Evolutionary conservation across 768 basidiomycete genomes (phyloP), one percentile per base, ranked within the genome.

Genomic region (Trametes coccinea): DNA sequence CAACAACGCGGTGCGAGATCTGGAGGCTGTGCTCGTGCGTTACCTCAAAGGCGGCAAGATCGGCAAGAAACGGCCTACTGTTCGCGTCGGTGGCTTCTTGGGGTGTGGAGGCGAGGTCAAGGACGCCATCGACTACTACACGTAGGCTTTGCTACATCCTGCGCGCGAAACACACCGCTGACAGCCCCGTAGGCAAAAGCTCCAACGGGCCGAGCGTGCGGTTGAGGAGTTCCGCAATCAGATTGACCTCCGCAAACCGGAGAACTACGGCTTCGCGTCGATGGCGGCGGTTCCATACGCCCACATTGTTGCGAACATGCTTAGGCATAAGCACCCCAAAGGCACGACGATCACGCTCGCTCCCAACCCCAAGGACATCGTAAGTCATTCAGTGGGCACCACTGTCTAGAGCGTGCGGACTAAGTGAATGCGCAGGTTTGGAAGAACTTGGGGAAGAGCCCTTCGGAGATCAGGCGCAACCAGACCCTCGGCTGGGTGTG

Each of bases 41-140:
- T 98, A 97, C 73, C 82, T 98, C 61, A 95, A 93, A 67, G 87
- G 84, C 7, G 93, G 92, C 2, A 84, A 79, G 68, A 80, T 95
- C 40, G 92, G 83, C 50, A 86, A 85, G 67, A 91, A 89, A 61
- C 79, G 97, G 37, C 97, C 97, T 1, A 90, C 80, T 2, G 86
- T 95, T 64, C 82, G 84, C 14, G 76, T 92, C 13, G 95, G 95
- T 16, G 92, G 88, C 2, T 86, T 82, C 59, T 76, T 92, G 68
- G 92, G 95, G 0, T 83, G 88, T 62, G 95, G 96, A 9, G 95
- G 95, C 0, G 75, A 78, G 54, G 93, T 85, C 75, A 87, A 81
- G 75, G 96, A 98, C 73, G 93, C 95, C 2, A 98, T 98, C 67
- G 92, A 98, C 52, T 92, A 86, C 72, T 94, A 95, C 74, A 92